Conservation (phyloP, 768 basidiomycete genomes). For the Agaricus sinodeliciosus region DNA sequence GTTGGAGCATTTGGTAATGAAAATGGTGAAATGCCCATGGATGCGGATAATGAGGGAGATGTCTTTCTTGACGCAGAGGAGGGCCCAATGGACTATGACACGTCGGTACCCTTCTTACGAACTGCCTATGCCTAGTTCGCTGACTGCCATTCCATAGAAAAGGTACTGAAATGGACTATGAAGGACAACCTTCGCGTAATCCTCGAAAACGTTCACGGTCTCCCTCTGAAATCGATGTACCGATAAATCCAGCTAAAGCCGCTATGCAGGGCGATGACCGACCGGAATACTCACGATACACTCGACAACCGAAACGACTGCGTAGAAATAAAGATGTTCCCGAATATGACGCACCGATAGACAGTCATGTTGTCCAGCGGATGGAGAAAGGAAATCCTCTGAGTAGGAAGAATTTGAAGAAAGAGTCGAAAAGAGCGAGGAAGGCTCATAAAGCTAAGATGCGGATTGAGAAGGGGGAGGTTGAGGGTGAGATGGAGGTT, state of each 20-base stretch:
- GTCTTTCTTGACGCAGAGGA: constrained; percentile 37
- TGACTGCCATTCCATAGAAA: not conserved
- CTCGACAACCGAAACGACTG: constrained; percentile 52
- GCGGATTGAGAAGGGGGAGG: constrained; percentile 4
- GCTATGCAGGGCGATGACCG: constrained; percentile 14
- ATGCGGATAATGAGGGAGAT: constrained; percentile 38
- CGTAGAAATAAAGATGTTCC: constrained; percentile 50
- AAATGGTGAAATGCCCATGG: constrained; percentile 18
- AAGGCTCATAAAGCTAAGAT: constrained; percentile 34
- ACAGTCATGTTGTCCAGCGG: constrained; percentile 34
- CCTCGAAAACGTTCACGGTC: constrained; percentile 33
- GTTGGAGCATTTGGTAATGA: constrained; percentile 69
- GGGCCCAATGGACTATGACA: constrained; percentile 33
- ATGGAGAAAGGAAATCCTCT: constrained; percentile 56
- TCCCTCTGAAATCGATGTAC: constrained; percentile 21
- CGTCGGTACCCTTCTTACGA: constrained; percentile 19
- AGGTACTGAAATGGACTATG: constrained; percentile 29
- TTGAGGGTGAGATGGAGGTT: constrained; percentile 35
- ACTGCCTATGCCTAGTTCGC: not conserved
- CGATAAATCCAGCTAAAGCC: constrained; percentile 7
- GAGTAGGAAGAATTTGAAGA: constrained; percentile 52
- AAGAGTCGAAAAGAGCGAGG: constrained; percentile 55
- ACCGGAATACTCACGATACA: constrained; percentile 23
- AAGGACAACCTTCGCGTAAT: constrained; percentile 25
- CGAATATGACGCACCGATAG: constrained; percentile 44